Base-by-base conservation (phyloP, 2,329 filamentous ascomycete species). In the Pochonia chlamydosporia region DNA sequence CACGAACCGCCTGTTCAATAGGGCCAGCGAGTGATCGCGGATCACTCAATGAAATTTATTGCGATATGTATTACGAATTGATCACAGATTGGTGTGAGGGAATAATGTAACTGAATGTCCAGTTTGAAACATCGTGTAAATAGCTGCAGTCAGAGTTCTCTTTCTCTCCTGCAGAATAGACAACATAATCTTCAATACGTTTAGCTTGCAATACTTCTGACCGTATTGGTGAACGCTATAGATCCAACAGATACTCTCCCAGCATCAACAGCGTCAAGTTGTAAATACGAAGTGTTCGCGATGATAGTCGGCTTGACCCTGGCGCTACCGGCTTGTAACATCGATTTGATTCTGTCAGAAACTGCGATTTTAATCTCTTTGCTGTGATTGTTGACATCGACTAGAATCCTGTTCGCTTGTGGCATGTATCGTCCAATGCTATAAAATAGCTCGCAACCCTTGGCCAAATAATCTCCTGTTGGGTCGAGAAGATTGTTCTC, bases 401-500 rank as follows among this genome's bases (percentile, higher is more conserved):
- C 20, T 9, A 53, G 14, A 7, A 46, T 33, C 3, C 25, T 9
- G 16, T 46, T 46, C 7, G 40, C 48, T 8, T 41, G 18, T 5
- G 46, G 48, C 5, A 50, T 31, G 43, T 45, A 47, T 14, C n/a
- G 36, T 3, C 40, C 41, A 5, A 48, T 33, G n/a, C 36, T 43
- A 9, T 39, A 36, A 5, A 54, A 11, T 3, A 54, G 18, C n/a
- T 52, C 35, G 26, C 47, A 52, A 16, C 48, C 40, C 20, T 16
- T 50, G 13, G 24, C 44, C 10, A 49, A 35, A 7, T 16, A 35
- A 10, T 48, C 47, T 21, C 16, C 18, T 13, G 44, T 36, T 1
- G 16, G n/a, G 8, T 28, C 23, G 14, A 8, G 13, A 8, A n/a
- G n/a, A n/a, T n/a, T n/a, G n/a, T 39, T 33, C 10, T 46, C 35